These are phyloP conservation scores for Calocera cornea DNA, from an alignment of 768 basidiomycete genomes.

Conservation along the genomic window DNA sequence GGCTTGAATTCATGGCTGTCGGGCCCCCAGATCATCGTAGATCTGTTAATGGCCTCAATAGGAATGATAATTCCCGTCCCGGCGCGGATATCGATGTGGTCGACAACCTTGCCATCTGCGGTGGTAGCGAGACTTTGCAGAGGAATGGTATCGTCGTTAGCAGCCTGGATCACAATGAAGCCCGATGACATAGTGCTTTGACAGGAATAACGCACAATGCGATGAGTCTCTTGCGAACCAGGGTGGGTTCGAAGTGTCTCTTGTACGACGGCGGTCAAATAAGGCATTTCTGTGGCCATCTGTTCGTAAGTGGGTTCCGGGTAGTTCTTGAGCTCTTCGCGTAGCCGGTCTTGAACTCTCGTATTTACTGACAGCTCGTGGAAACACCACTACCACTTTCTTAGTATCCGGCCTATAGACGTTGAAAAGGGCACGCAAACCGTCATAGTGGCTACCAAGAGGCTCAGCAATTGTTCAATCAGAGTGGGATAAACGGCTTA, in stretches of 20 bases:
- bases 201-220: constrained; percentile 15
- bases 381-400: constrained; percentile 40
- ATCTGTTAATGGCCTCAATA: constrained; percentile 31
- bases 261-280: constrained; percentile 49
- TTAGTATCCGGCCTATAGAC: too few relatives aligned
- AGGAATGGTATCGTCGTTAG: constrained; percentile 11
- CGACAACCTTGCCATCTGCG: background rate
- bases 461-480: background rate
- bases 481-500: background rate
- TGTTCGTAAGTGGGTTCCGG: constrained; percentile 26
- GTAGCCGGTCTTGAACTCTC: constrained; percentile 40
- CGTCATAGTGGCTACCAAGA: background rate
- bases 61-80: background rate
- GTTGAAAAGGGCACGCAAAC: too few relatives aligned
- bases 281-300: constrained; percentile 20
- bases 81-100: constrained; percentile 1
- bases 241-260: constrained; percentile 51
- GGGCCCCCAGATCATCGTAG: constrained; percentile 38
- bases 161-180: background rate
- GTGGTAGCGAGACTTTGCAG: background rate
- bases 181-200: background rate
- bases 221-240: constrained; percentile 50
- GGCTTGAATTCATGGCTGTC: constrained; percentile 47
- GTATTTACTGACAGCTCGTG: constrained; percentile 47
- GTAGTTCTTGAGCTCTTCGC: constrained; percentile 38